phyloP scores from a whole-genome alignment of 768 basidiomycete species.

The Mrakia blollopis region DNA sequence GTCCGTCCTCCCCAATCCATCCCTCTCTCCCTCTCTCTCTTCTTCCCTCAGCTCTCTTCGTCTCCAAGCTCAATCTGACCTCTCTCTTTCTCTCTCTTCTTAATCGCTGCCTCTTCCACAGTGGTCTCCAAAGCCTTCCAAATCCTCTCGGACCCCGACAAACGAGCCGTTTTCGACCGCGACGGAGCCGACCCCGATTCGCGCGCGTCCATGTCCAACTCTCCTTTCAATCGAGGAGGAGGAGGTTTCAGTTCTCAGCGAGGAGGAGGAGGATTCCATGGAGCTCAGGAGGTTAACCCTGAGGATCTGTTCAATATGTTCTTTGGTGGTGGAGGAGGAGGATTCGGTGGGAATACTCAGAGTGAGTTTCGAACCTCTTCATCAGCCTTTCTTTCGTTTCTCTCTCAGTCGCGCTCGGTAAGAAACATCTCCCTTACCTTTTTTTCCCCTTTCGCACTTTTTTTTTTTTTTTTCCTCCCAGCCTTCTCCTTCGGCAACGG shows the following conservation, averaged over 20 bases:
- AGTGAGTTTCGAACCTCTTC: background rate
- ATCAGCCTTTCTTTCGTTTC: background rate
- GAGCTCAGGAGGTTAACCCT: conserved; percentile 75
- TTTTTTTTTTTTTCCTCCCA: conserved; percentile 36
- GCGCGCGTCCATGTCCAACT: conserved; percentile 48
- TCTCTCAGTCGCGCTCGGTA: background rate
- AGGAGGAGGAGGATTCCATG: conserved; percentile 42
- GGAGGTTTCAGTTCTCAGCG: conserved; percentile 48
- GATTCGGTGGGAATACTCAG: conserved; percentile 21
- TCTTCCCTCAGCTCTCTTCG: background rate
- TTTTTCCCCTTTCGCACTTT: background rate
- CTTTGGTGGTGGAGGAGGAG: conserved; percentile 67
- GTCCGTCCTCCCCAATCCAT: too few species aligned
- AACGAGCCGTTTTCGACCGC: conserved; percentile 78
- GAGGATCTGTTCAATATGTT: conserved; percentile 99
- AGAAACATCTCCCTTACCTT: background rate
- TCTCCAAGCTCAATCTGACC: background rate
- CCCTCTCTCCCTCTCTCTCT: background rate
- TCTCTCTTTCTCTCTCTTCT: conserved; percentile 13
- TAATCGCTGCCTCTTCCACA: conserved; percentile 42
- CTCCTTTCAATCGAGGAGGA: conserved; percentile 9
- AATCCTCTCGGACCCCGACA: conserved; percentile 87
- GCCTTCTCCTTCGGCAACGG: conserved; percentile 74
- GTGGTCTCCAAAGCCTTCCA: conserved; percentile 99
- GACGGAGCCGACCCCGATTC: conserved; percentile 81